Evolutionary conservation across 75 land plant genomes (phyloP), one percentile per base, ranked within the genome.

Genomic region (Pinus tabuliformis): DNA sequence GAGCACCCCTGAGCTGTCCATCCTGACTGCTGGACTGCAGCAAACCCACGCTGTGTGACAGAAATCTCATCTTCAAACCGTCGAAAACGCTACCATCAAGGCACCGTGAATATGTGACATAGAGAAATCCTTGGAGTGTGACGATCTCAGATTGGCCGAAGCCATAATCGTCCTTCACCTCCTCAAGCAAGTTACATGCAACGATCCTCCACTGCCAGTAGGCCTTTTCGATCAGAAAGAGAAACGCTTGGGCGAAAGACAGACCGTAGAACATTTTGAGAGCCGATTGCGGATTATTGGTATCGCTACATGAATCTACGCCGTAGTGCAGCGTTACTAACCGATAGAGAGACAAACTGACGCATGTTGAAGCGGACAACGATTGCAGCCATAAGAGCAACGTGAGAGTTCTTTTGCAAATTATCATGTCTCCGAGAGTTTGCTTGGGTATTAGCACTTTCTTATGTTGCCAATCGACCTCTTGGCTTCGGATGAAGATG

Each of bases 141-240:
- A 0, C 16, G 61, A 59, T 1, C 61, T 20, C 20, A 16, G 61
- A 59, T 59, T 1, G 20, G 1, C 1, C 1, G 61, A 59, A 59
- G 30, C 30, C 30, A 30, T 30, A 30, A 30, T 30, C 30, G 30
- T 30, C 30, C 1, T 30, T 30, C 30, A 30, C 30, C 30, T 30
- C 30, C 30, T 0, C 1, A 30, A 94, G 75, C 24, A 90, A 57
- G 16, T 84, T 87, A 20, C 75, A 17, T 66, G 42, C 72, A 28
- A 36, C 83, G 75, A 91, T 77, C 57, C 83, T 89, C 84, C 78
- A 84, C 56, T 88, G 86, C 97, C 94, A 91, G 73, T 94, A 94
- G 39, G 83, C 78, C 73, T 88, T 86, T 84, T 94, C 97, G 45
- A 85, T 3, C 9, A 94, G 77, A 75, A 94, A 94, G 79, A 91